phyloP scores from a whole-genome alignment of 305 asterid genomes.

The Fraxinus ornus region DNA sequence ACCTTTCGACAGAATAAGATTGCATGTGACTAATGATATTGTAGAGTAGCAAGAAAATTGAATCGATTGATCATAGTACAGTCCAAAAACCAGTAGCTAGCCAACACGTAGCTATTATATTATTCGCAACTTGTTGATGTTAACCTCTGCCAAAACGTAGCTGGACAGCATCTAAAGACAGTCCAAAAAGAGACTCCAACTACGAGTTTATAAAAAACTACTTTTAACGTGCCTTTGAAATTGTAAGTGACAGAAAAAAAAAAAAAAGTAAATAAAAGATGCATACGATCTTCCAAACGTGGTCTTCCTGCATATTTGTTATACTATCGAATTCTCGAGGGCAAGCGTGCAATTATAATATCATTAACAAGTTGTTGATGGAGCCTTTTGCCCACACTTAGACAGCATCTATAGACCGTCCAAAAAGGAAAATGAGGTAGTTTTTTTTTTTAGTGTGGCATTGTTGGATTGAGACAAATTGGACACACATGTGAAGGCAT shows the following conservation, averaged over 20 bases:
- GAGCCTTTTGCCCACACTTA: background rate
- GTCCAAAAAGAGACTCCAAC: constrained; percentile 26
- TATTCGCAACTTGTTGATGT: constrained; percentile 34
- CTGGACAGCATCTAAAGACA: constrained; percentile 18
- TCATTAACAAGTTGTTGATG: background rate
- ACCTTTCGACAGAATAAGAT: constrained; percentile 32
- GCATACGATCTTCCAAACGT: background rate
- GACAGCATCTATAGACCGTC: background rate
- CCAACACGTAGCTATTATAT: background rate
- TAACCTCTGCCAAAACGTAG: constrained; percentile 29
- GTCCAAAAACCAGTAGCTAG: constrained; percentile 9
- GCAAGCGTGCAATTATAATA: background rate
- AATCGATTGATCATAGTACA: constrained; percentile 17
- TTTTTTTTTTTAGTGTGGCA: background rate
- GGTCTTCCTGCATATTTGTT: background rate
- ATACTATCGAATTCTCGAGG: background rate
- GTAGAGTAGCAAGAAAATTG: background rate
- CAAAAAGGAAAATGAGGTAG: background rate
- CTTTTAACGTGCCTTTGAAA: background rate
- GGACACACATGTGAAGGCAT: constrained; percentile 18
- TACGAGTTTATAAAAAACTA: background rate
- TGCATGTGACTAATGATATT: constrained; percentile 43
- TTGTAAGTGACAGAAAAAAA: background rate
- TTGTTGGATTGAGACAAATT: constrained; percentile 5
- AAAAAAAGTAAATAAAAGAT: background rate